A percentile compares a stretch with the other conserved stretches of the same genome.
phyloP scores from a whole-genome alignment of 2,329 filamentous ascomycete species.

The Xylariaceae sp. region DNA sequence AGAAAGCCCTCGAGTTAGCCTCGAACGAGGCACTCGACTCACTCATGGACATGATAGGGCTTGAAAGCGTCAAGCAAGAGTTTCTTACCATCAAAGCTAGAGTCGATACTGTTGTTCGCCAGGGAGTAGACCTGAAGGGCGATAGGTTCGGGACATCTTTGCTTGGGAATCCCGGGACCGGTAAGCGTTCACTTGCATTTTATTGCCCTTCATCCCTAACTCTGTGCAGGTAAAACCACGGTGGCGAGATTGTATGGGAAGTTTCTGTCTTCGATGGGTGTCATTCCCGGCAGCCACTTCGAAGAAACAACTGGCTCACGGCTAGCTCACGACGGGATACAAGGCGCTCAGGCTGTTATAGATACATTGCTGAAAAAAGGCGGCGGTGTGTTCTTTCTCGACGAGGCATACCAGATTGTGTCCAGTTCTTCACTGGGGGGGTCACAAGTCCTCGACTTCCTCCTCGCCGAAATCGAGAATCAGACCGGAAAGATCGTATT shows the following conservation, averaged over 20 bases:
- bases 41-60: conserved; percentile 54
- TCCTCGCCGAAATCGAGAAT: conserved; percentile 70
- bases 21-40: conserved; percentile 41
- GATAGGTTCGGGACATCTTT: conserved; percentile 44
- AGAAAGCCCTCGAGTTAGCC: conserved; percentile 5
- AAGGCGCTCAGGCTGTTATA: conserved; percentile 2
- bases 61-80: conserved; percentile 54
- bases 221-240: conserved; percentile 59
- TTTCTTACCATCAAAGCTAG: conserved; percentile 52
- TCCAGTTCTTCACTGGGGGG: conserved; percentile 30
- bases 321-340: conserved; percentile 58
- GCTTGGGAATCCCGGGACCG: conserved; percentile 59
- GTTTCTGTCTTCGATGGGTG: conserved; percentile 57
- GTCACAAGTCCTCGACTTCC: conserved; percentile 59
- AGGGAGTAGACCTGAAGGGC: conserved; percentile 42
- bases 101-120: conserved; percentile 47
- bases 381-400: conserved; percentile 69
- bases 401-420: conserved; percentile 71
- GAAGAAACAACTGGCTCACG: conserved; percentile 63
- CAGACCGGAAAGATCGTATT: conserved; percentile 63
- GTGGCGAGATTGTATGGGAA: conserved; percentile 65
- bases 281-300: conserved; percentile 55
- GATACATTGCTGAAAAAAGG: conserved; percentile 31
- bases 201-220: not conserved
- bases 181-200: conserved; percentile 30